phyloP scores from a whole-genome alignment of 495 filamentous ascomycete genomes.

The Hamigera avellanea region DNA sequence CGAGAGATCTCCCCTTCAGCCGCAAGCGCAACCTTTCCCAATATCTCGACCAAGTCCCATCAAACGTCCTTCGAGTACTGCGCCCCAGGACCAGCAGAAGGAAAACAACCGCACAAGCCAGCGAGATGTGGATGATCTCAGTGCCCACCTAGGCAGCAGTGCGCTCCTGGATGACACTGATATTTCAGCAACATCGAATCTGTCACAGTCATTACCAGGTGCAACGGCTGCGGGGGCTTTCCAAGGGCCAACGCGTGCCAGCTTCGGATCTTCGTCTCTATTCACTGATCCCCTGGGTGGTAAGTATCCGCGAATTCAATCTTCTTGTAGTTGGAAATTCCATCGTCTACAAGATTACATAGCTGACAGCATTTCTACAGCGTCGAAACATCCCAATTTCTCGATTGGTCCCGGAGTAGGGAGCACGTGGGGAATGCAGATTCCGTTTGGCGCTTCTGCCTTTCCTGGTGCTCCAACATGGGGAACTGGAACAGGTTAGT shows the following conservation, averaged over 20 bases:
- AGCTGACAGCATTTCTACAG: constrained; percentile 10
- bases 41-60: constrained; percentile 79
- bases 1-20: constrained; percentile 36
- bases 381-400: constrained; percentile 24
- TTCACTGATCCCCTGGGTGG: constrained; percentile 41
- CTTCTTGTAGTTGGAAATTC: too few relatives aligned
- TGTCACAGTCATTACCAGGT: constrained; percentile 30
- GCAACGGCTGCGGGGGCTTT: constrained; percentile 19
- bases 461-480: constrained; percentile 31
- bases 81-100: constrained; percentile 40
- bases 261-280: constrained; percentile 35
- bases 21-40: constrained; percentile 42
- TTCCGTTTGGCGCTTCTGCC: constrained; percentile 29
- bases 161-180: constrained; percentile 80
- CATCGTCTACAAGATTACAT: constrained; percentile 1
- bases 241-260: constrained; percentile 28
- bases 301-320: too few relatives aligned
- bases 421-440: constrained; percentile 26
- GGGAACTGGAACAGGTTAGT: constrained; percentile 29
- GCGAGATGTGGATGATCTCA: constrained; percentile 58
- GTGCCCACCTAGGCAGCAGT: constrained; percentile 80
- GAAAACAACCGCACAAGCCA: constrained; percentile 23
- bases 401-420: constrained; percentile 22
- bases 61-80: constrained; percentile 71
- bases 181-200: constrained; percentile 32